Evolutionary conservation across 805 yeast genomes (phyloP), one percentile per base, ranked within the genome.

Genomic region (Zygosaccharomyces bailii): DNA sequence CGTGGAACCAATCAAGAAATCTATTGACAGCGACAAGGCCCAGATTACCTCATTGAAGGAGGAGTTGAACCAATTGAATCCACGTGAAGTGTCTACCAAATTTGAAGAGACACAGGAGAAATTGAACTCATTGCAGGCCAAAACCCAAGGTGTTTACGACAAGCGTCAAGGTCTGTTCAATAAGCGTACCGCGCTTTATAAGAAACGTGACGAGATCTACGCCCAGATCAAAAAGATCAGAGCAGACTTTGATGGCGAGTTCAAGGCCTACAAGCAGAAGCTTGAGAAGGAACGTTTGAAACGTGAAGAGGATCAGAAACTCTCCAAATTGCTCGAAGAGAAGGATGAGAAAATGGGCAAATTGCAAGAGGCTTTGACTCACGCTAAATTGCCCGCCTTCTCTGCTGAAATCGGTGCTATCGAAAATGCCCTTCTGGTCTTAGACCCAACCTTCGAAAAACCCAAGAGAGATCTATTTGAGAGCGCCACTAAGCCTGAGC

Each of bases 361-460:
- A 57, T 84, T 83, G 45, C 87, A 86, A 56, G 73, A 78, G 60
- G 79, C 79, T 59, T 78, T 86, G 71, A 76, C 80, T 42, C 85
- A 80, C 51, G 89, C 89, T 37, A 62, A 64, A 39, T 79, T 85
- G 20, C 96, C 98, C 21, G 98, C 97, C 20, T 90, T 84, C 69
- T 79, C 83, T 47, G 70, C 70, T 35, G 96, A 93, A 69, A 83
- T 91, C 57, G 74, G 75, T 53, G 72, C 83, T 51, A 85, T 93
- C 59, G 86, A 89, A 66, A 71, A 76, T 44, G 74, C 89, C 62
- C 74, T 90, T 63, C 60, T 70, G 29, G 78, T 78, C 67, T 86
- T 93, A 56, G 96, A 89, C 61, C 93, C 95, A 54, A 61, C 82
- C 37, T 81, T 78, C 67, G 86, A 80, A 59, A 79, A 77, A 64